These are phyloP conservation scores for Candida andamanensis DNA, from an alignment of 805 yeast species.

Conservation along the genomic window DNA sequence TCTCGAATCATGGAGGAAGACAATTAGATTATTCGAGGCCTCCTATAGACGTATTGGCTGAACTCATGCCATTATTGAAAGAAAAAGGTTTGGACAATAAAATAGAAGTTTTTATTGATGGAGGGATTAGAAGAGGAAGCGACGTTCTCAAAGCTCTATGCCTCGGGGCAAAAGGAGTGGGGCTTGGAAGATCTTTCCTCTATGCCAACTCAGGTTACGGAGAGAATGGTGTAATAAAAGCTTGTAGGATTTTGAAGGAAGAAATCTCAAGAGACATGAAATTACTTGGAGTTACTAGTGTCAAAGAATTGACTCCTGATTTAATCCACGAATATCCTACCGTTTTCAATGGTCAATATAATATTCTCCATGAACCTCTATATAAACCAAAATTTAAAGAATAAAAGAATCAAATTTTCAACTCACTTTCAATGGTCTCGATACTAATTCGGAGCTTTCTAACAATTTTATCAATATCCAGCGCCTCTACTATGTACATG, in stretches of 20 bases:
- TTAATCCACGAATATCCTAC: constrained; percentile 18
- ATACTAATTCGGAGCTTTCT: neutral
- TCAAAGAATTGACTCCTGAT: constrained; percentile 43
- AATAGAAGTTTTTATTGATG: constrained; percentile 55
- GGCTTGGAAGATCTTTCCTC: constrained; percentile 61
- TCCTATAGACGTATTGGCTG: constrained; percentile 69
- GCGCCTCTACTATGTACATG: constrained; percentile 29
- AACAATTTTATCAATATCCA: constrained; percentile 28
- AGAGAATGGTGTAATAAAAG: constrained; percentile 56
- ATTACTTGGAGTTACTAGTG: constrained; percentile 63
- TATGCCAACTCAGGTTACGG: constrained; percentile 63
- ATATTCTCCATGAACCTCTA: constrained; percentile 12
- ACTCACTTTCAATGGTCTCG: neutral
- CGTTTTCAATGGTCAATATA: constrained; percentile 21
- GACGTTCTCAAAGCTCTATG: constrained; percentile 63
- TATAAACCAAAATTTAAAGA: constrained; percentile 12
- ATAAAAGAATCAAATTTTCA: too few relatives aligned
- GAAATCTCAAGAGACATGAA: constrained; percentile 79
- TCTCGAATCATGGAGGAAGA: constrained; percentile 88
- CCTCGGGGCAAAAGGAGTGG: constrained; percentile 67
- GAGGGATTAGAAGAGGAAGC: constrained; percentile 66
- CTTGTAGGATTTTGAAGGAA: constrained; percentile 57
- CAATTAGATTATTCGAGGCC: constrained; percentile 81
- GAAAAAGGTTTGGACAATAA: constrained; percentile 42
- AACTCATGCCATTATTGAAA: constrained; percentile 51